A percentile compares a stretch with the other conserved stretches of the same genome.
phyloP scores from a whole-genome alignment of 2,329 filamentous ascomycete species.

The Pestalotiopsis fici region DNA sequence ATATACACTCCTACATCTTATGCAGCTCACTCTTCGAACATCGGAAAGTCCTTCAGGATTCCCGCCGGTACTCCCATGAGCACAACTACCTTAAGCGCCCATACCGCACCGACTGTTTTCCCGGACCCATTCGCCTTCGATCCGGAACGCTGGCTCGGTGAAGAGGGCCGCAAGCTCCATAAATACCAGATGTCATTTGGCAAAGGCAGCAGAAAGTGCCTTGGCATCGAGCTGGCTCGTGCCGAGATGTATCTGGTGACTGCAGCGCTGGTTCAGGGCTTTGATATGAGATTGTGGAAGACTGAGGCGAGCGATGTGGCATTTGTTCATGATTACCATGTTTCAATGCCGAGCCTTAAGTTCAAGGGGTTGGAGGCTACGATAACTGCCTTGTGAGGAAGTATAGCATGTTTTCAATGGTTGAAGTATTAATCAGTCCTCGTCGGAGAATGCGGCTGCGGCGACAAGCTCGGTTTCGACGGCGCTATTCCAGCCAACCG shows the following conservation, averaged over 20 bases:
- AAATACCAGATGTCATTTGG: conserved; percentile 2
- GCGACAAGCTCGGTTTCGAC: conserved; percentile 36
- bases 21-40: conserved; percentile 13
- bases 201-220: not conserved
- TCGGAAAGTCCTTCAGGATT: conserved; percentile 20
- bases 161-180: not conserved
- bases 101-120: not conserved
- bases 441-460: conserved; percentile 38
- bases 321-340: conserved; percentile 23
- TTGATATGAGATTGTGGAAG: conserved; percentile 15
- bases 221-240: conserved; percentile 16
- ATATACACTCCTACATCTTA: conserved; percentile 3
- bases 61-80: conserved; percentile 22
- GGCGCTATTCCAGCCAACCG: conserved; percentile 45
- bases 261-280: conserved; percentile 16
- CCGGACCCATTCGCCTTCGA: not conserved
- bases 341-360: conserved; percentile 20
- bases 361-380: conserved; percentile 21
- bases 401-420: conserved; percentile 4
- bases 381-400: conserved; percentile 17
- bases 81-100: not conserved
- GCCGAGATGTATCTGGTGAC: conserved; percentile 21
- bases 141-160: conserved; percentile 1
- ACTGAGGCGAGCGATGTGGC: conserved; percentile 18
- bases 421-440: conserved; percentile 17